A percentile compares a stretch with the other conserved stretches of the same genome.
These are phyloP conservation scores for Amauroascus niger DNA, from an alignment of 2,329 filamentous ascomycete species.

Conservation along the genomic window DNA sequence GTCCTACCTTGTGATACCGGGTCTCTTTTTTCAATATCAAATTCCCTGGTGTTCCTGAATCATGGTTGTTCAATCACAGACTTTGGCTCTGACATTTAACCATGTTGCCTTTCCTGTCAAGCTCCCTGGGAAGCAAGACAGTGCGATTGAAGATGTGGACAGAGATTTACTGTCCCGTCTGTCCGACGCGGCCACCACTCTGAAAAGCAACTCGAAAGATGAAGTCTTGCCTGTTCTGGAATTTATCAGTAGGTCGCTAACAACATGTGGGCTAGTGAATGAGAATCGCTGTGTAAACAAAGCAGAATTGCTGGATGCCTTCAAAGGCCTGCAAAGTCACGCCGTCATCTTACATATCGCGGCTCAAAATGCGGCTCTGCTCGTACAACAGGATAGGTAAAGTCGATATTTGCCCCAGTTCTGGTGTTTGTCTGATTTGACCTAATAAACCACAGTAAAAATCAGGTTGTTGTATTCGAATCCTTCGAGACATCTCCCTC, in stretches of 20 bases:
- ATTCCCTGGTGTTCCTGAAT: no score
- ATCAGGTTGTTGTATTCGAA: conserved; percentile 26
- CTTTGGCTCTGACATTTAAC: background rate
- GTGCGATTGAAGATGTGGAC: background rate
- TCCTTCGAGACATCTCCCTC: conserved; percentile 41
- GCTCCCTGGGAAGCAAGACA: conserved; percentile 5
- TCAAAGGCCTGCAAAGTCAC: background rate
- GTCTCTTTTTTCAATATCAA: no score
- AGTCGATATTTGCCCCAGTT: background rate
- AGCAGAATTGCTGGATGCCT: background rate
- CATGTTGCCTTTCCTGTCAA: conserved; percentile 3
- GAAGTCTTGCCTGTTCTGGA: background rate
- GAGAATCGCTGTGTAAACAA: conserved; percentile 1
- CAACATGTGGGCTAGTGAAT: background rate
- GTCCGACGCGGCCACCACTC: background rate
- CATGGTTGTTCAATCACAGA: background rate
- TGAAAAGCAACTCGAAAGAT: background rate
- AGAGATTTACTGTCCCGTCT: background rate
- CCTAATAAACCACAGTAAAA: conserved; percentile 22
- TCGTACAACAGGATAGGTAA: background rate
- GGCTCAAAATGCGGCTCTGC: conserved; percentile 2
- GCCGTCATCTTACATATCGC: background rate
- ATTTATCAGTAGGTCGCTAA: background rate
- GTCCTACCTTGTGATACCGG: no score
- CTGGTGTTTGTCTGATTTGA: background rate